phyloP scores from a whole-genome alignment of 1,284 basidiomycete genomes.

The Irpex rosettiformis region DNA sequence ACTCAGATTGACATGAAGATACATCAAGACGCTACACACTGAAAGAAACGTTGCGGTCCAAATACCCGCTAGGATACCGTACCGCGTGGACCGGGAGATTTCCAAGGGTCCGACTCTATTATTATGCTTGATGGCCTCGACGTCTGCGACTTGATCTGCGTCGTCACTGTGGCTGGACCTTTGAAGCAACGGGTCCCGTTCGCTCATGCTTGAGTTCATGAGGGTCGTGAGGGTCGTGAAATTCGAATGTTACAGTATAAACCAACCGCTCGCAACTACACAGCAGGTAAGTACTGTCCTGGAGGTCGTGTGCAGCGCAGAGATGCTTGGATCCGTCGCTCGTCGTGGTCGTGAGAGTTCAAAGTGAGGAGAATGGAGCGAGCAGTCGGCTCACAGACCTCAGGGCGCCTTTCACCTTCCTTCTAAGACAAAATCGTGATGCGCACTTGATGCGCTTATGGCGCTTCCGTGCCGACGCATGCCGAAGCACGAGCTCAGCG shows the following conservation, averaged over 20 bases:
- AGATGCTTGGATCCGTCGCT: not conserved
- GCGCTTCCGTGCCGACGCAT: not conserved
- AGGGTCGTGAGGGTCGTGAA: not conserved
- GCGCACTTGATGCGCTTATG: not conserved
- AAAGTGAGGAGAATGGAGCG: not conserved
- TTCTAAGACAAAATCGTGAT: not conserved
- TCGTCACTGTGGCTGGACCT: not conserved
- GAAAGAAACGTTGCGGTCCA: slow-evolving; percentile 70
- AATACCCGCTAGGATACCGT: slow-evolving; percentile 62
- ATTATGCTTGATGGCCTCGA: slow-evolving; percentile 2
- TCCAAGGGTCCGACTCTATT: slow-evolving; percentile 47
- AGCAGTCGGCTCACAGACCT: not conserved
- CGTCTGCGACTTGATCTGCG: not conserved
- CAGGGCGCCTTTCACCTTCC: not conserved
- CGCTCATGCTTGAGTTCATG: slow-evolving; percentile 16
- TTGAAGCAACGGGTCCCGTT: slow-evolving; percentile 39
- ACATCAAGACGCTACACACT: slow-evolving; percentile 37
- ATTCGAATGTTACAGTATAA: not conserved
- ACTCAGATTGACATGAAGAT: not conserved
- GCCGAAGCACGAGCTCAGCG: not conserved
- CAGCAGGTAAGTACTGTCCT: not conserved
- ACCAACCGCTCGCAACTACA: not conserved
- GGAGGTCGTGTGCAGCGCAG: not conserved
- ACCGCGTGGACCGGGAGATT: slow-evolving; percentile 51
- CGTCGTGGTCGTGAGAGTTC: not conserved